Conservation (phyloP, 202 grass and related monocot genomes). For the Sporobolus alterniflorus region DNA sequence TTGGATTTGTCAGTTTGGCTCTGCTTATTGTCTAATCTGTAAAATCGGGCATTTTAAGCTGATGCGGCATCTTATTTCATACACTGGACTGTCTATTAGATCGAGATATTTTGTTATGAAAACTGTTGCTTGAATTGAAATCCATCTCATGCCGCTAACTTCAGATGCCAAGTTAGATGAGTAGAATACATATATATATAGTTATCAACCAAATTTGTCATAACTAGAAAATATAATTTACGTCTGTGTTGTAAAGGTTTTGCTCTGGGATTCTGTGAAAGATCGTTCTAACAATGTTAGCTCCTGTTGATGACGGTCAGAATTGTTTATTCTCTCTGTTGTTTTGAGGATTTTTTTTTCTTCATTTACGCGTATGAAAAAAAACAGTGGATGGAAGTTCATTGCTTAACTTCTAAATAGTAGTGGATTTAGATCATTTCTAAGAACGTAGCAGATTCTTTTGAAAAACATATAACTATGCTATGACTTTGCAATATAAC, state of each 20-base stretch:
- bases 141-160: neutral
- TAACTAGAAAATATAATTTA: neutral
- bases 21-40: neutral
- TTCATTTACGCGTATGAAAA: neutral
- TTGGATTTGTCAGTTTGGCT: conserved; percentile 17
- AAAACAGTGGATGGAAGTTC: neutral
- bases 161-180: neutral
- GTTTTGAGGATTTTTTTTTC: neutral
- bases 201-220: neutral
- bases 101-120: neutral
- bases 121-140: conserved; percentile 3
- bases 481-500: conserved; percentile 14
- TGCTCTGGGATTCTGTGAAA: neutral
- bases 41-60: neutral
- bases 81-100: neutral
- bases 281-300: neutral
- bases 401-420: neutral
- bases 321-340: neutral
- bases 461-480: neutral
- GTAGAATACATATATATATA: neutral
- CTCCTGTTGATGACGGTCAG: neutral
- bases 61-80: neutral
- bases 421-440: neutral
- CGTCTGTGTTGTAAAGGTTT: too few species aligned
- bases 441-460: neutral